A percentile compares a stretch with the other conserved stretches of the same genome.
phyloP scores from a whole-genome alignment of 176 grass and related monocot species.

The Carex cristatella region DNA sequence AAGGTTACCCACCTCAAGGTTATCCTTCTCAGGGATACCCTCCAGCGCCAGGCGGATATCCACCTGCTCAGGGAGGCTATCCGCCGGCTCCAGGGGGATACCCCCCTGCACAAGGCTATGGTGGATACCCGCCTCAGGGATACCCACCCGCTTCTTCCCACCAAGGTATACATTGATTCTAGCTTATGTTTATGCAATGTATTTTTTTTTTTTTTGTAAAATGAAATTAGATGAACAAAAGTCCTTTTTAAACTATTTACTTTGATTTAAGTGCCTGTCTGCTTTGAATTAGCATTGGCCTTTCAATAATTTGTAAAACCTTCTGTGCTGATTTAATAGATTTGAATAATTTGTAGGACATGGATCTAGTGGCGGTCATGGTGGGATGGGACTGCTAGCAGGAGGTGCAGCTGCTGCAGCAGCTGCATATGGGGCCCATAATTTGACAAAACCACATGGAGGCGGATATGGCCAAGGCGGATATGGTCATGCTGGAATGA shows the following conservation, averaged over 20 bases:
- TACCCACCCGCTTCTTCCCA: background rate
- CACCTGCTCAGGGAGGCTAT: too few species aligned
- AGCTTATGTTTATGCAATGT: conserved; percentile 30
- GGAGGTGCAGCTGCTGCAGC: conserved; percentile 68
- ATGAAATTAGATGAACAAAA: background rate
- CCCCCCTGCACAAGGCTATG: conserved; percentile 32
- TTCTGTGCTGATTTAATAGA: background rate
- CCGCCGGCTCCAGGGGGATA: too few species aligned
- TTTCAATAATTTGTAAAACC: background rate
- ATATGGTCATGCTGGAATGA: too few species aligned
- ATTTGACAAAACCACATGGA: conserved; percentile 29
- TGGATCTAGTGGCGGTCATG: conserved; percentile 21
- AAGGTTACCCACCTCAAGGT: conserved; percentile 27
- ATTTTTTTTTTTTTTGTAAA: background rate
- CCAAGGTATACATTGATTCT: conserved; percentile 8
- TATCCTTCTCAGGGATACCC: conserved; percentile 26
- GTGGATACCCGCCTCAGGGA: too few species aligned
- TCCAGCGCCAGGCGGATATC: too few species aligned
- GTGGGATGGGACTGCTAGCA: conserved; percentile 45
- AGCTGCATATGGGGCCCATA: conserved; percentile 58
- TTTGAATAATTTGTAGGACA: conserved; percentile 9
- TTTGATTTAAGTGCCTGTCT: background rate
- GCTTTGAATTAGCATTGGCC: background rate
- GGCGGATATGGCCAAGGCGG: too few species aligned
- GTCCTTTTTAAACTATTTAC: background rate